Evolutionary conservation across 2,329 filamentous ascomycete species (phyloP).

Genomic region (Nannizziopsis arthrosporioides): DNA sequence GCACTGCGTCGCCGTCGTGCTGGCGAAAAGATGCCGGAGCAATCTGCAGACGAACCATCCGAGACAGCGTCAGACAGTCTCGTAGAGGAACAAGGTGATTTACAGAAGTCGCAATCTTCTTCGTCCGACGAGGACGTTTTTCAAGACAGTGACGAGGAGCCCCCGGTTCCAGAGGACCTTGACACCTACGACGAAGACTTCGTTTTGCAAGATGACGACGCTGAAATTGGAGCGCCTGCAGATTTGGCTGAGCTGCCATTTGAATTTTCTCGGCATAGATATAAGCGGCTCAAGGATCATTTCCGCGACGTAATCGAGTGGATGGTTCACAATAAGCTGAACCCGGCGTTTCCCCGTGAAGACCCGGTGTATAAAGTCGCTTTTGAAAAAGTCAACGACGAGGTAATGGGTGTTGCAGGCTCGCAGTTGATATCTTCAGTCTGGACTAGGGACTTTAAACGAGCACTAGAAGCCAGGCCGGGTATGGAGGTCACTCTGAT

Average conservation of each 20-base stretch:
- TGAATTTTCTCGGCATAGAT: conserved; percentile 54
- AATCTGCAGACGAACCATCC: conserved; percentile 15
- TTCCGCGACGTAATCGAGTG: conserved; percentile 66
- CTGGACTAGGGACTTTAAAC: conserved; percentile 58
- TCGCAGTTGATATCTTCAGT: conserved; percentile 61
- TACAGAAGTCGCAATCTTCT: neutral
- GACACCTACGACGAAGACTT: conserved; percentile 53
- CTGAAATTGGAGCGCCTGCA: conserved; percentile 45
- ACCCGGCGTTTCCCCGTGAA: conserved; percentile 54
- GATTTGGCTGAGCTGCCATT: conserved; percentile 48
- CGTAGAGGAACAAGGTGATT: conserved; percentile 12
- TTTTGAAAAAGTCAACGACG: conserved; percentile 60
- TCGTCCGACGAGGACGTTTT: conserved; percentile 12
- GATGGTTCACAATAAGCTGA: conserved; percentile 69
- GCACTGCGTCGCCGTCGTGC: conserved; percentile 33
- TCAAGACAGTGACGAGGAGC: conserved; percentile 25
- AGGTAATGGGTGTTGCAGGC: conserved; percentile 54
- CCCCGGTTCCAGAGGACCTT: conserved; percentile 32
- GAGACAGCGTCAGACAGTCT: conserved; percentile 17
- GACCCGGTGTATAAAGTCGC: conserved; percentile 56
- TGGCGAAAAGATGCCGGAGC: conserved; percentile 23
- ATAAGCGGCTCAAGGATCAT: conserved; percentile 57
- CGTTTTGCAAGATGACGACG: conserved; percentile 49
- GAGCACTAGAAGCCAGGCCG: conserved; percentile 54
- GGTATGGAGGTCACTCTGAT: conserved; percentile 43